Percentiles rank a stretch among this genome's conserved stretches.
Conservation (phyloP, 2,329 filamentous ascomycete species). For the Sclerotinia minor region DNA sequence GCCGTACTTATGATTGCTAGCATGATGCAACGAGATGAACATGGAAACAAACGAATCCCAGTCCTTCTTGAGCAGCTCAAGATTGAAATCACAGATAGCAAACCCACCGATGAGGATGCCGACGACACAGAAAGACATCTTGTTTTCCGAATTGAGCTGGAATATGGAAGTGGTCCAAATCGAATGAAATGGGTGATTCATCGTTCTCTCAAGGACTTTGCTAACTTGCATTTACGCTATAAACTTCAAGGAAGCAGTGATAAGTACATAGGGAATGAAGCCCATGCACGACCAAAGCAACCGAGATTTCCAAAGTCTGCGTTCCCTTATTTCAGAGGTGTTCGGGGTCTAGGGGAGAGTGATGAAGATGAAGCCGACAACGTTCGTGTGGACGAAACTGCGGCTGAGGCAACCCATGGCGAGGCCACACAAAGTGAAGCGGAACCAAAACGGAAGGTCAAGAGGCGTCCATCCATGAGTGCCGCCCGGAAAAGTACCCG, state of each 20-base stretch:
- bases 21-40: conserved; percentile 97
- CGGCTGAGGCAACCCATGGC: conserved; percentile 64
- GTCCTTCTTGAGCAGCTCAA: conserved; percentile 95
- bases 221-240: conserved; percentile 91
- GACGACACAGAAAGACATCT: conserved; percentile 66
- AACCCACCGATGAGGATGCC: conserved; percentile 57
- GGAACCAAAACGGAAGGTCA: conserved; percentile 53
- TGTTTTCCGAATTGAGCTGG: conserved; percentile 86
- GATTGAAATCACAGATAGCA: conserved; percentile 79
- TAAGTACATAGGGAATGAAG: conserved; percentile 68
- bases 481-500: conserved; percentile 53
- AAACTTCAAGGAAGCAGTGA: conserved; percentile 83
- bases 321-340: conserved; percentile 83
- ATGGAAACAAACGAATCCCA: conserved; percentile 91
- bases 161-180: conserved; percentile 93
- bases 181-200: conserved; percentile 96
- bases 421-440: conserved; percentile 70
- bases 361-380: conserved; percentile 62
- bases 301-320: conserved; percentile 87
- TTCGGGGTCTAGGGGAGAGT: conserved; percentile 74
- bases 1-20: conserved; percentile 93
- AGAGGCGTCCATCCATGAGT: conserved; percentile 52
- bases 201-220: conserved; percentile 83
- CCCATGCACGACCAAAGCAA: conserved; percentile 71
- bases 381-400: conserved; percentile 47